These are phyloP conservation scores for Bretschneidera sinensis DNA, from an alignment of 345 rosid species.

Conservation along the genomic window DNA sequence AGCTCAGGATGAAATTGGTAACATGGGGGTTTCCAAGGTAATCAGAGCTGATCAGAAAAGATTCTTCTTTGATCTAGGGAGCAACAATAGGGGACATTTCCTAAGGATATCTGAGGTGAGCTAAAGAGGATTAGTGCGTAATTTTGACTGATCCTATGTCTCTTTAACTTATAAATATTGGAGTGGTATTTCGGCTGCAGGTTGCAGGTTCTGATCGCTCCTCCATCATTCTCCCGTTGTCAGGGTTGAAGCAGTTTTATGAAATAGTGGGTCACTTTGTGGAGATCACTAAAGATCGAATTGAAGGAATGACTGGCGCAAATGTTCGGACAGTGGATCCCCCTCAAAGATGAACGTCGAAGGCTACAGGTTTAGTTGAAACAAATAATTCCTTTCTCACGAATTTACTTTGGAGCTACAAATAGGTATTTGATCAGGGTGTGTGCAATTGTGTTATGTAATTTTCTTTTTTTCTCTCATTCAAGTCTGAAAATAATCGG, in stretches of 20 bases:
- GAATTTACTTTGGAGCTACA: slow-evolving; percentile 25
- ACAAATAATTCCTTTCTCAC: slow-evolving; percentile 21
- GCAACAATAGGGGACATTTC: slow-evolving; percentile 93
- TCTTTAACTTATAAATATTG: neutral
- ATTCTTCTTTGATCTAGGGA: slow-evolving; percentile 95
- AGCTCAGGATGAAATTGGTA: slow-evolving; percentile 62
- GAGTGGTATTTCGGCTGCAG: slow-evolving; percentile 34
- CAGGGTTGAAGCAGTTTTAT: slow-evolving; percentile 91
- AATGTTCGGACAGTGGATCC: slow-evolving; percentile 88
- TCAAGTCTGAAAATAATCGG: slow-evolving; percentile 42
- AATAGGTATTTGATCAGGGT: slow-evolving; percentile 32
- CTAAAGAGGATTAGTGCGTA: neutral
- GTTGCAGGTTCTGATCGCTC: slow-evolving; percentile 95
- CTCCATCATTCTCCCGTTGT: slow-evolving; percentile 88
- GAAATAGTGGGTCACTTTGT: slow-evolving; percentile 93
- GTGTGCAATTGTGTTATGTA: slow-evolving; percentile 41
- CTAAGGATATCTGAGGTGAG: slow-evolving; percentile 90
- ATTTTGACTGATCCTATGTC: neutral
- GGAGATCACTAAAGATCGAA: slow-evolving; percentile 85
- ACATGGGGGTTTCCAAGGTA: slow-evolving; percentile 64
- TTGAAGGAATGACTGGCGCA: slow-evolving; percentile 87
- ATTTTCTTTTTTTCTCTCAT: slow-evolving; percentile 25
- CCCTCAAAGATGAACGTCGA: slow-evolving; percentile 67
- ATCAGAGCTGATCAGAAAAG: slow-evolving; percentile 92
- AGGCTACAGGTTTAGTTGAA: slow-evolving; percentile 16